phyloP scores from a whole-genome alignment of 2,329 filamentous ascomycete genomes.

The Aureobasidium musti region DNA sequence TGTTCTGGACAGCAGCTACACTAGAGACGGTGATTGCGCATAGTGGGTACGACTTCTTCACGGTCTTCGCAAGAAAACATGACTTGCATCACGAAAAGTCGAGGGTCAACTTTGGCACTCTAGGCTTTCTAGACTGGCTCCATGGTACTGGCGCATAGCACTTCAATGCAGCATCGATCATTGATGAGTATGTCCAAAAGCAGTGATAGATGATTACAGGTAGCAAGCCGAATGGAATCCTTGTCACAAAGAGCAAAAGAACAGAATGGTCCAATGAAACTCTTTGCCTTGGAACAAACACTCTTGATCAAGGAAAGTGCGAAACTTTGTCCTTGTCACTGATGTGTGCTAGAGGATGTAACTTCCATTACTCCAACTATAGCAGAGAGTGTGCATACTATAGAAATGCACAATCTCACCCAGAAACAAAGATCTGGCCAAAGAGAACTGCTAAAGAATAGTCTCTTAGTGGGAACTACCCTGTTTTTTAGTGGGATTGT shows the following conservation, averaged over 20 bases:
- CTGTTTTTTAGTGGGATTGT: no score
- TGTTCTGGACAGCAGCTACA: constrained; percentile 15
- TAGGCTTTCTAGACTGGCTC: constrained; percentile 20
- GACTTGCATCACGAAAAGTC: constrained; percentile 29
- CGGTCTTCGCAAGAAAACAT: background rate
- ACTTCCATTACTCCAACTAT: no score
- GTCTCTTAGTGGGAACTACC: no score
- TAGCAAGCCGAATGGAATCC: background rate
- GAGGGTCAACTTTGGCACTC: constrained; percentile 26
- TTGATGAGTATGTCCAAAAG: no score
- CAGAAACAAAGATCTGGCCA: no score
- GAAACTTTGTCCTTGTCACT: background rate
- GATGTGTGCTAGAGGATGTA: no score
- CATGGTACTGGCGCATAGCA: constrained; percentile 26
- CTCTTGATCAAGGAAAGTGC: background rate
- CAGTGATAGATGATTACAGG: no score
- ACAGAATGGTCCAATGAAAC: background rate
- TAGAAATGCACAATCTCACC: no score
- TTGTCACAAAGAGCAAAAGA: background rate
- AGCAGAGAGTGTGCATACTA: no score
- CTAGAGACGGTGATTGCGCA: constrained; percentile 27
- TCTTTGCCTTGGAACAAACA: background rate
- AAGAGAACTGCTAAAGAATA: no score
- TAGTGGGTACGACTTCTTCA: constrained; percentile 29
- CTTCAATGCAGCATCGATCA: no score